phyloP scores from a whole-genome alignment of 2,329 filamentous ascomycete genomes.

The Phyllosticta paracitricarpa region DNA sequence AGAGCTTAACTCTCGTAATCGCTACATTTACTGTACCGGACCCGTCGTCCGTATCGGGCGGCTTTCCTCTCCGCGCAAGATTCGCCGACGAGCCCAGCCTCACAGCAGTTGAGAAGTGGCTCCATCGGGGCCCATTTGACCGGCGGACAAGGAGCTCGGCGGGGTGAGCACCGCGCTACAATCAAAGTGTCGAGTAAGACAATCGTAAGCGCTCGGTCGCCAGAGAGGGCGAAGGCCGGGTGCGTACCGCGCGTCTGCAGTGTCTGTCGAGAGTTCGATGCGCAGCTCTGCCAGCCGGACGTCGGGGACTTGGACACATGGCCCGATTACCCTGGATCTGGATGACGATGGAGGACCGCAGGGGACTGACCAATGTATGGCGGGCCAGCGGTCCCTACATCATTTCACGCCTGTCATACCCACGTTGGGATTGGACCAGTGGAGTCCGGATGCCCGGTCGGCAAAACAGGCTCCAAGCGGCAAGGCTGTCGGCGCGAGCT shows the following conservation, averaged over 20 bases:
- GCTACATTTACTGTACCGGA: background rate
- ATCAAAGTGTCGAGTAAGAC: background rate
- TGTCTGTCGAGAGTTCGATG: background rate
- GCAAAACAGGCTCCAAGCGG: background rate
- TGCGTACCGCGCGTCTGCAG: background rate
- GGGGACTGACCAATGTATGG: background rate
- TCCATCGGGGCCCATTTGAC: background rate
- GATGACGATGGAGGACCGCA: background rate
- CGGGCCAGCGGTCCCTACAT: background rate
- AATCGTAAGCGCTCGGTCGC: background rate
- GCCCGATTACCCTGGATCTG: background rate
- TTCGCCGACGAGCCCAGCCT: background rate
- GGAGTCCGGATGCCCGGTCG: background rate
- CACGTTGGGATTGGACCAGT: background rate
- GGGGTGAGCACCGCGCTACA: background rate
- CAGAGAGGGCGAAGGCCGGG: background rate
- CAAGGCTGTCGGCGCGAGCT: background rate
- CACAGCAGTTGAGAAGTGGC: background rate
- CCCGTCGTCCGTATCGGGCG: background rate
- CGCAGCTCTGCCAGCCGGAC: background rate
- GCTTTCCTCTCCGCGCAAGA: background rate
- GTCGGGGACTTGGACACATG: background rate
- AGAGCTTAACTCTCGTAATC: background rate
- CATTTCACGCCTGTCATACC: background rate
- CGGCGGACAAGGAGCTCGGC: background rate